These are phyloP conservation scores for Heterobasidion irregulare DNA, from an alignment of 1,284 basidiomycete genomes.

Conservation along the genomic window DNA sequence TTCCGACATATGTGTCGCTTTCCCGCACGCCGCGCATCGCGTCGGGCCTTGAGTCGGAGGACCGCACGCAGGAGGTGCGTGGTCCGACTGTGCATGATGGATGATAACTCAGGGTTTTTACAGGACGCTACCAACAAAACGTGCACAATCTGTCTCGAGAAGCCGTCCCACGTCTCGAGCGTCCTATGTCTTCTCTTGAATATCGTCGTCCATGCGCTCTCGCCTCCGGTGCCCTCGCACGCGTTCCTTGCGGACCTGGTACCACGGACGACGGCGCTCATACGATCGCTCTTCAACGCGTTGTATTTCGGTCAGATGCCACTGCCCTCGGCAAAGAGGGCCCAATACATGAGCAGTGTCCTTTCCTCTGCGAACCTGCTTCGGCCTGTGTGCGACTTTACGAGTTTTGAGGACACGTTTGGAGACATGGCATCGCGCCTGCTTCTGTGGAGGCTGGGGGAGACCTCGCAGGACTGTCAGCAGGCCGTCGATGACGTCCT, in stretches of 20 bases:
- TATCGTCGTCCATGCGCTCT: constrained; percentile 32
- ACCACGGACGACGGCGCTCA: constrained; percentile 28
- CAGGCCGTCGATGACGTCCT: constrained; percentile 14
- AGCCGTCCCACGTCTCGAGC: constrained; percentile 21
- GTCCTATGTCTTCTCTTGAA: constrained; percentile 39
- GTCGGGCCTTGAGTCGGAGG: not conserved
- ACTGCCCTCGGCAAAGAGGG: constrained; percentile 26
- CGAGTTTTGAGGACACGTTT: constrained; percentile 16
- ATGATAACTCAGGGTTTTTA: not conserved
- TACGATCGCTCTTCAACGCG: constrained; percentile 35
- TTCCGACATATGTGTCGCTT: not conserved
- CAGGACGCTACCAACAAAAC: not conserved
- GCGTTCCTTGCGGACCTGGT: constrained; percentile 41
- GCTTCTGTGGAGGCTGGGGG: constrained; percentile 20
- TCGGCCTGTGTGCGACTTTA: constrained; percentile 10
- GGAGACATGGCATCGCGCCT: constrained; percentile 21
- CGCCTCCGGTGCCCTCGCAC: constrained; percentile 30
- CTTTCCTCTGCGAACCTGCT: constrained; percentile 21
- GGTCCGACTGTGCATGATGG: not conserved
- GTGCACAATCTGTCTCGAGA: constrained; percentile 2
- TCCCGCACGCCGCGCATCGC: not conserved
- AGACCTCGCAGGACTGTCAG: constrained; percentile 16
- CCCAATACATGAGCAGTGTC: constrained; percentile 30
- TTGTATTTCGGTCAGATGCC: constrained; percentile 32
- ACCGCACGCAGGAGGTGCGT: not conserved